Evolutionary conservation across 2,329 filamentous ascomycete species (phyloP), one percentile per base, ranked within the genome.

Genomic region (Exophiala sideris): DNA sequence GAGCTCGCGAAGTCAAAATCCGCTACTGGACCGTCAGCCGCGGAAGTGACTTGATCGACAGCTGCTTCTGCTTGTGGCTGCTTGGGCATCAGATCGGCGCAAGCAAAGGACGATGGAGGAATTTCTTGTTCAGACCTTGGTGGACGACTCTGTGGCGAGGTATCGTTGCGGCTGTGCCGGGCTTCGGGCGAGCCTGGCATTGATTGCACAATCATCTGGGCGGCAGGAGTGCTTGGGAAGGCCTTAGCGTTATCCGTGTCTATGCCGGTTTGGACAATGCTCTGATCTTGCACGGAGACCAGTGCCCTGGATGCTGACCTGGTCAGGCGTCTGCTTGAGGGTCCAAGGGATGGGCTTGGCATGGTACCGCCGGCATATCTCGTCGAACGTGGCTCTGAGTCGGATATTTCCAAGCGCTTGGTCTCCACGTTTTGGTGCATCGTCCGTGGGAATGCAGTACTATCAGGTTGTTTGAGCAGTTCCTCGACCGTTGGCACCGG

Each of bases 401-500:
- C 47, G 16, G 48, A 35, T 44, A 55, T 55, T 41, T 44, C 21
- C 29, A 24, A 29, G 41, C 2, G 12, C 41, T 44, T n/a, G 2
- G 20, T n/a, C 21, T 44, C 20, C 41, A n/a, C 20, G n/a, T 44
- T 33, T 16, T 20, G 29, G 16, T 46, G 16, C 38, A 44, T 34
- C 12, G 38, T 46, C 10, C 48, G 36, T 9, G 38, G 52, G 3
- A 38, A 34, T 8, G 54, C 11, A 38, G 33, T 48, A n/a, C 33
- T 34, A 16, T 34, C 52, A 34, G 45, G 51, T 20, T 48, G 51
- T 34, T 52, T 40, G 35, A 58, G 56, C 3, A 58, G 44, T 40
- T 61, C 59, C 44, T 57, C 59, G 16, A 57, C 51, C 8, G 47
- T 53, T 3, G 57, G 57, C 16, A 61, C 49, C 2, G 50, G 34